phyloP scores from a whole-genome alignment of 352 stramenopile species.

The Globisporangium takayamanum region DNA sequence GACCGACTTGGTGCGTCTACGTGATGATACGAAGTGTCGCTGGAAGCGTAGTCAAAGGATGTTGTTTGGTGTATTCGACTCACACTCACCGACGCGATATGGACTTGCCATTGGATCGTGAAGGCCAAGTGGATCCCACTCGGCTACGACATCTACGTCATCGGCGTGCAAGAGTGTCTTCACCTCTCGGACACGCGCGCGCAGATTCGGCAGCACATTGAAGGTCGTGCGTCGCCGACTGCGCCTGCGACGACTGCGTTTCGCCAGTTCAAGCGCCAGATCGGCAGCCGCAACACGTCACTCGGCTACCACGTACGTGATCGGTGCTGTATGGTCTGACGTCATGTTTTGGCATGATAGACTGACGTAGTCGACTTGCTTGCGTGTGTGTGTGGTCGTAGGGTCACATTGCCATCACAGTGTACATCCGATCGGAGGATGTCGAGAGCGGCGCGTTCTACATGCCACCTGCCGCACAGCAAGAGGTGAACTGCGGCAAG shows the following conservation, averaged over 20 bases:
- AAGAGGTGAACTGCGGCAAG: slow-evolving; percentile 72
- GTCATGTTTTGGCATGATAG: background rate
- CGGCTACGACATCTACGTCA: slow-evolving; percentile 85
- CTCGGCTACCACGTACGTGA: slow-evolving; percentile 69
- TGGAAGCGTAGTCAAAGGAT: too few relatives aligned
- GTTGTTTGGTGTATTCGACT: background rate
- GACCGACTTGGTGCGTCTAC: slow-evolving; percentile 25
- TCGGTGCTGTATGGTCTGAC: too few relatives aligned
- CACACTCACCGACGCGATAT: background rate
- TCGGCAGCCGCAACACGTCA: slow-evolving; percentile 73
- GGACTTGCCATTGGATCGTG: background rate
- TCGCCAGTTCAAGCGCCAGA: slow-evolving; percentile 66
- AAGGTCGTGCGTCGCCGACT: slow-evolving; percentile 25
- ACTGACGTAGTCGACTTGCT: background rate
- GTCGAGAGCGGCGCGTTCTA: slow-evolving; percentile 73
- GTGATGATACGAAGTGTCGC: background rate
- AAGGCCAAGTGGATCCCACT: slow-evolving; percentile 79
- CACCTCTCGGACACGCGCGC: slow-evolving; percentile 56
- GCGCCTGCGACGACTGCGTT: slow-evolving; percentile 24
- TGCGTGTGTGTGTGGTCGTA: slow-evolving; percentile 7
- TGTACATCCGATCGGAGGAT: slow-evolving; percentile 65
- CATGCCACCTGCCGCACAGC: slow-evolving; percentile 63
- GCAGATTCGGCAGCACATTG: slow-evolving; percentile 56
- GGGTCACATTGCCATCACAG: slow-evolving; percentile 83
- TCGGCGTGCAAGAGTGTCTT: slow-evolving; percentile 89